Evolutionary conservation across 176 grass and related monocot species (phyloP), one percentile per base, ranked within the genome.

Genomic region (Hsuehochloa calcarea): DNA sequence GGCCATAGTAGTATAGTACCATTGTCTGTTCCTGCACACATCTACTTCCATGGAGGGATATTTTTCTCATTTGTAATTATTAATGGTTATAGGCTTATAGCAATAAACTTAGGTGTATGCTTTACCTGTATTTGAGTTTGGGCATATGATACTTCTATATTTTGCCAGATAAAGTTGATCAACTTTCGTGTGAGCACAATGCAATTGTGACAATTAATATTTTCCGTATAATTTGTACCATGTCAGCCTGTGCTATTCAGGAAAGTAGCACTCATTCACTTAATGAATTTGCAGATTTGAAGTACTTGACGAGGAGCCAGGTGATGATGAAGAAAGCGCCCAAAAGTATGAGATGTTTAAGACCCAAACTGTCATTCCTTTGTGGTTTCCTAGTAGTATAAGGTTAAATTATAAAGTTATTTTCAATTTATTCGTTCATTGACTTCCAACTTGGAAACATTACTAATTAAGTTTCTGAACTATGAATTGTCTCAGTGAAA

Each of bases 241-340:
- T 43, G 59, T 55, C n/a, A 63, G 8, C 34, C 31, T 70, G 20
- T 69, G n/a, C 43, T 77, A 45, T 71, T 71, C 68, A 25, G 39
- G 66, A 29, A 66, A 74, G 34, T 46, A 77, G 74, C 65, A 78
- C 72, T 67, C 20, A 82, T 72, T 45, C 19, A 31, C 47, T 75
- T 81, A 71, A 72, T 76, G 80, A 73, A 86, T 87, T 47, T 90
- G 44, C 87, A 98, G 93, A 88, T 95, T 86, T 90, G 91, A 98
- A 85, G 91, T 98, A 62, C 79, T 98, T 79, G 96, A 98, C 8
- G 96, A 98, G 85, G 96, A 98, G 62, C 96, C 96, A 70, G 96
- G 96, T 90, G 96, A 98, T 54, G 96, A 98, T 49, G 96, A 98
- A 90, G 96, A 98, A 78, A 95, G 85, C 64, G 78, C 82, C 68